Percentiles rank a stretch among this genome's conserved stretches.
Conservation (phyloP, 768 basidiomycete species). For the Tulasnella sp. region DNA sequence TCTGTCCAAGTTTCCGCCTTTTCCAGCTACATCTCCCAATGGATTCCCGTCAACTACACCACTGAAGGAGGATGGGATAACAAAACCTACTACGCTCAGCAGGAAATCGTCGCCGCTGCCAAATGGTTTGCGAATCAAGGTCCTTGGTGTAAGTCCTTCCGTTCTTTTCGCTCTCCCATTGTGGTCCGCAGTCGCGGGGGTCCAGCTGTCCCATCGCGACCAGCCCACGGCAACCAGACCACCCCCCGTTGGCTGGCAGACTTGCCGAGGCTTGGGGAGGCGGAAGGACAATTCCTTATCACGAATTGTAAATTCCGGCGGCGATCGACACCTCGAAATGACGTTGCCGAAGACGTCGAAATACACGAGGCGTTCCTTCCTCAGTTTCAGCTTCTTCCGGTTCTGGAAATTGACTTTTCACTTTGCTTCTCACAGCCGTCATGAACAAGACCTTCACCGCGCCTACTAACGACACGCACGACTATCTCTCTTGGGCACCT, state of each 20-base stretch:
- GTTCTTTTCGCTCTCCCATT: neutral
- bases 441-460: slow-evolving; percentile 15
- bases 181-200: neutral
- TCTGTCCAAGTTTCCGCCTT: neutral
- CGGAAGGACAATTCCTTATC: neutral
- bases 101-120: slow-evolving; percentile 9
- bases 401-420: neutral
- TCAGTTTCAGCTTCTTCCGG: neutral
- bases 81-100: slow-evolving; percentile 2
- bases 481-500: slow-evolving; percentile 19
- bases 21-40: slow-evolving; percentile 3
- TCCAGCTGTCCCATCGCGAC: neutral
- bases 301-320: neutral
- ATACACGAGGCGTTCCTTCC: neutral
- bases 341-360: too few relatives aligned
- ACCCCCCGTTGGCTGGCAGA: neutral
- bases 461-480: slow-evolving; percentile 14
- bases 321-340: neutral
- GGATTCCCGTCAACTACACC: too few relatives aligned
- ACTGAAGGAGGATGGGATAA: slow-evolving; percentile 8
- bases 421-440: slow-evolving; percentile 5
- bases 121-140: slow-evolving; percentile 8
- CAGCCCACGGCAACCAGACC: neutral
- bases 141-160: slow-evolving; percentile 14
- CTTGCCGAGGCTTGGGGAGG: neutral